Evolutionary conservation across 352 stramenopile species (phyloP), one percentile per base, ranked within the genome.

Genomic region (Phytopythium ostracodes): DNA sequence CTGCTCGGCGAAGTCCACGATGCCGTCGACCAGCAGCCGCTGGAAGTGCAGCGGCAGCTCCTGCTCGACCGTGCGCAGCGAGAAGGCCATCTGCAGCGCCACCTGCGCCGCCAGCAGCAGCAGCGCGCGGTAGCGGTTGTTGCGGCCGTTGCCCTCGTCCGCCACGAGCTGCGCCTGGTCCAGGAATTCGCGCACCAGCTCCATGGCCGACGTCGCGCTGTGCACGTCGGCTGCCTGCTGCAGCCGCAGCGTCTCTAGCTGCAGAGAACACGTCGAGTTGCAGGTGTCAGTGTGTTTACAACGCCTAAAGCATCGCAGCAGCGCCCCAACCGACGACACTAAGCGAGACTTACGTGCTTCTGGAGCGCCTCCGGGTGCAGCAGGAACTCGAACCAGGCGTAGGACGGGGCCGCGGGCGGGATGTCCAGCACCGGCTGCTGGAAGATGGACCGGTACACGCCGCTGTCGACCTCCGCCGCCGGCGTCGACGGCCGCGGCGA

Each of bases 301-400:
- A 15, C 60, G 31, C 24, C 35, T 50, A 31, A 24, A 49, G 25
- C 2, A 24, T 33, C 18, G 18, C 14, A 20, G n/a, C 31, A 33
- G 29, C 29, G 29, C 29, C 29, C 29, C 29, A 33, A 33, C 29
- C 3, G 29, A 33, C 6, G 2, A 46, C 17, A 10, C 29, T 36
- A 38, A 38, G 25, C 27, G 40, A 59, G 7, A 54, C 81, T 57
- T 79, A 92, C 84, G 66, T 92, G 84, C 42, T 76, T 72, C 61
- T 89, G 77, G 5, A 92, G 77, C 55, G 84, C 84, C 35, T 88
- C 76, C 7, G 84, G 84, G 44, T 92, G 80, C 38, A 94, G 75
- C n/a, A 94, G 58, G 63, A 94, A 94, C 68, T 94, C 83, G 56
- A 92, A 92, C 85, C 85, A 94, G 46, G 84, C 79, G 62, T 90